A percentile compares a stretch with the other conserved stretches of the same genome.
Evolutionary conservation across 768 basidiomycete species (phyloP).

Genomic region (Kondoa malvinella): DNA sequence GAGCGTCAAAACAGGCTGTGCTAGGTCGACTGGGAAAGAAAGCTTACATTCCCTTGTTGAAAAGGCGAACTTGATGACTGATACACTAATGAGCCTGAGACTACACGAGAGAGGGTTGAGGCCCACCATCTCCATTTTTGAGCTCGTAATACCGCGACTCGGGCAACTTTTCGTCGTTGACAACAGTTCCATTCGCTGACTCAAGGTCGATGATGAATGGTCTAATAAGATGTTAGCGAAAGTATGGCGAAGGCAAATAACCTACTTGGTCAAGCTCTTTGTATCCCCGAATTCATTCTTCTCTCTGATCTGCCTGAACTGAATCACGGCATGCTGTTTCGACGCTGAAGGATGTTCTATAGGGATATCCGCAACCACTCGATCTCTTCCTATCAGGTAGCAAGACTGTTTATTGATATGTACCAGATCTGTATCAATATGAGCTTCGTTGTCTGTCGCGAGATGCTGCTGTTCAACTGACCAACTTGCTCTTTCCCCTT

Average conservation of each 20-base stretch:
- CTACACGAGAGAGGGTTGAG: slow-evolving; percentile 14
- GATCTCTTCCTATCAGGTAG: slow-evolving; percentile 82
- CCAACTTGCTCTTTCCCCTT: slow-evolving; percentile 85
- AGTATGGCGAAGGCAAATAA: slow-evolving; percentile 1
- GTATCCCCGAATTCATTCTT: slow-evolving; percentile 70
- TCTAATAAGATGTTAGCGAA: slow-evolving; percentile 35
- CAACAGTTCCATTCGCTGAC: slow-evolving; percentile 88
- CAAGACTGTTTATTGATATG: slow-evolving; percentile 88
- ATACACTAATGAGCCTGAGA: slow-evolving; percentile 23
- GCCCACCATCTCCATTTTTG: slow-evolving; percentile 56
- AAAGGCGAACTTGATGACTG: slow-evolving; percentile 37
- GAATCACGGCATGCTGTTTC: slow-evolving; percentile 93
- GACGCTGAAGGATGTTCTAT: slow-evolving; percentile 94
- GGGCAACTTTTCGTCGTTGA: slow-evolving; percentile 74
- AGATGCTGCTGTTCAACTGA: slow-evolving; percentile 35
- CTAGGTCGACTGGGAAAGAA: not conserved
- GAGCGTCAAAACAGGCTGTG: not conserved
- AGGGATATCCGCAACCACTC: slow-evolving; percentile 56
- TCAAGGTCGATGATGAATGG: slow-evolving; percentile 96
- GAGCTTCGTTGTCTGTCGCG: not conserved
- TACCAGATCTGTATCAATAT: slow-evolving; percentile 47
- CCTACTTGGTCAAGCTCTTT: slow-evolving; percentile 70
- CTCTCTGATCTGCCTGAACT: slow-evolving; percentile 75
- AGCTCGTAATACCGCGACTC: slow-evolving; percentile 73
- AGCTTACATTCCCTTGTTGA: slow-evolving; percentile 33